phyloP scores from a whole-genome alignment of 768 basidiomycete species.

The Suillus hirtellus region DNA sequence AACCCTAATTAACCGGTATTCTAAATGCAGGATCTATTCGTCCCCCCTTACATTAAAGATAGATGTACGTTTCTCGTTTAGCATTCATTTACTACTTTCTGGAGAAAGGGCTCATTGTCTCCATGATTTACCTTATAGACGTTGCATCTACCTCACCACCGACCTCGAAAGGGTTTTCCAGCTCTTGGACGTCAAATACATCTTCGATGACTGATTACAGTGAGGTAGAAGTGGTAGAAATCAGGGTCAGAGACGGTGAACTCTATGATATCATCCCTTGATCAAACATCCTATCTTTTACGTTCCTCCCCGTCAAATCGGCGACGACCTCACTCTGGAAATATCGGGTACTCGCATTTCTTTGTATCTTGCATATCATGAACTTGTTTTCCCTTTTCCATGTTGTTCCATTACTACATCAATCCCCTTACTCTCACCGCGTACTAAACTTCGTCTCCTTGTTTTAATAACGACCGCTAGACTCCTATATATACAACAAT shows the following conservation, averaged over 20 bases:
- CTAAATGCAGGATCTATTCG: constrained; percentile 70
- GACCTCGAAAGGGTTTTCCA: constrained; percentile 63
- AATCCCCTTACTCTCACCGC: constrained; percentile 6
- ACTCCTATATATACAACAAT: constrained; percentile 6
- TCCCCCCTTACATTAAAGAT: constrained; percentile 88
- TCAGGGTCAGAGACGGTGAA: constrained; percentile 78
- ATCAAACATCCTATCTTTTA: constrained; percentile 9
- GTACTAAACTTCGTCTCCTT: constrained; percentile 6
- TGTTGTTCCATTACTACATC: constrained; percentile 7
- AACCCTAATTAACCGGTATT: not conserved
- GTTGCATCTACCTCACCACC: constrained; percentile 84
- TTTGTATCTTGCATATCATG: constrained; percentile 11
- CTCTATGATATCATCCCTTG: constrained; percentile 73
- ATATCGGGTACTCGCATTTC: constrained; percentile 5
- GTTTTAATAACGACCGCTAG: constrained; percentile 7
- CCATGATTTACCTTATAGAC: constrained; percentile 42
- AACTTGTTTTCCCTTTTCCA: constrained; percentile 9
- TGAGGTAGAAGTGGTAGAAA: constrained; percentile 87
- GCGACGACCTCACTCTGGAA: not conserved
- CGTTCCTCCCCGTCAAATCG: constrained; percentile 1
- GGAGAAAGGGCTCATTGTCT: constrained; percentile 13
- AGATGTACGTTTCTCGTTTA: constrained; percentile 62
- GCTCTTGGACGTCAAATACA: constrained; percentile 67
- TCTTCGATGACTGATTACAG: constrained; percentile 65
- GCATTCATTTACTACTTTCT: constrained; percentile 20